Base-by-base conservation (phyloP, 1,284 basidiomycete species). In the Fomitopsis pinicola region DNA sequence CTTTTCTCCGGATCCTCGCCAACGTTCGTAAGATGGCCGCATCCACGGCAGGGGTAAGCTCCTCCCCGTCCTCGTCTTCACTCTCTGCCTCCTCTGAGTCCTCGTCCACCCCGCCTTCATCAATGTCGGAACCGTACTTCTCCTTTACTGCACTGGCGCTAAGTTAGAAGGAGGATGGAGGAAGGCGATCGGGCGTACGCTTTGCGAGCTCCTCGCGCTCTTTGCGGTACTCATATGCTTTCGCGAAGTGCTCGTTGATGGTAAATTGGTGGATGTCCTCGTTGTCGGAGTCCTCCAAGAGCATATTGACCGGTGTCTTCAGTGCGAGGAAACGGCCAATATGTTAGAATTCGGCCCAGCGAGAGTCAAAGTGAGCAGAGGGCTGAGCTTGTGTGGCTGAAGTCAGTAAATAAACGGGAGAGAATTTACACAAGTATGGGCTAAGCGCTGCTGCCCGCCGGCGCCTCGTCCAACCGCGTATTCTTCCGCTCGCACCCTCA, bases 31-130 rank as follows among this genome's bases (percentile, higher is more conserved):
- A 81, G 69, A 99, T 97, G 19, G 97, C 97, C 50, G 91, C 97
- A 72, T 99, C 97, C 53, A 98, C 85, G 0, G 92, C 89, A 2
- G 96, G 95, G 0, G 95, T 99, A 59, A 99, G 84, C 74, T 98
- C 93, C 67, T 95, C 94, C 14, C 96, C 97, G 63, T 97, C 92
- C 71, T 97, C 94, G 71, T 99, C 97, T 71, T 98, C 96, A 1
- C 86, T 87, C 70, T 93, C 92, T 55, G 88, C 89, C 38, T 85
- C 84, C 69, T 92, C 89, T 0, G 88, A 90, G 67, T 93, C 91
- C 5, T 77, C 76, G n/a, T 79, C 77, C 2, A 56, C 65, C 0
- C 82, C 85, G 9, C 74, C 74, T 26, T 79, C 78, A 19, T 84
- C 82, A 40, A 73, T 67, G 68, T 93, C 89, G 1, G 89, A 89